Evolutionary conservation across 805 yeast species (phyloP).

Genomic region (Cephaloascus fragrans): DNA sequence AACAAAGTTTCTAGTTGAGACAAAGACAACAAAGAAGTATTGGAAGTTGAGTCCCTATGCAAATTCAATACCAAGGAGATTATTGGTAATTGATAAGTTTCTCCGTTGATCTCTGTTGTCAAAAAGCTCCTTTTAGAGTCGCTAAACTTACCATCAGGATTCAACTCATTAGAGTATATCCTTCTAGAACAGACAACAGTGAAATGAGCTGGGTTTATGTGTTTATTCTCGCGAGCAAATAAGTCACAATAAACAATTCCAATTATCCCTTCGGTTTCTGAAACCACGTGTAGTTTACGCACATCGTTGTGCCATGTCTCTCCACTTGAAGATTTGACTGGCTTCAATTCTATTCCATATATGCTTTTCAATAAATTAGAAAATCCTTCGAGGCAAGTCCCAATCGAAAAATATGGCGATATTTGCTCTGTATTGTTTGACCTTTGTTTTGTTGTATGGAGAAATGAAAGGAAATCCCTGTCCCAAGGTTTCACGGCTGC

Average conservation of each 20-base stretch:
- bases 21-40: constrained; percentile 52
- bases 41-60: constrained; percentile 17
- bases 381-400: constrained; percentile 78
- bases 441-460: constrained; percentile 12
- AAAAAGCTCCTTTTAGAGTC: neutral
- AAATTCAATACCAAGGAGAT: constrained; percentile 87
- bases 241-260: constrained; percentile 87
- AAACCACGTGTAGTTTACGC: constrained; percentile 66
- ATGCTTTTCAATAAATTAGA: constrained; percentile 58
- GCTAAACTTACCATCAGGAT: constrained; percentile 1
- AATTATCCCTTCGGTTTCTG: constrained; percentile 49
- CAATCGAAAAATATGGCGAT: constrained; percentile 71
- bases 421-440: constrained; percentile 35
- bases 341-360: constrained; percentile 70
- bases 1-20: constrained; percentile 88
- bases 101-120: constrained; percentile 30
- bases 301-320: constrained; percentile 90
- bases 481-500: constrained; percentile 79
- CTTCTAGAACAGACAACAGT: constrained; percentile 91
- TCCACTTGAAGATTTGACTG: constrained; percentile 51
- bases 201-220: constrained; percentile 88
- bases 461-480: constrained; percentile 48
- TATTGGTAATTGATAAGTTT: constrained; percentile 72
- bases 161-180: constrained; percentile 46
- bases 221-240: constrained; percentile 66